phyloP scores from a whole-genome alignment of 225 moss, liverwort and hornwort genomes.

The Sphagnum contortum region DNA sequence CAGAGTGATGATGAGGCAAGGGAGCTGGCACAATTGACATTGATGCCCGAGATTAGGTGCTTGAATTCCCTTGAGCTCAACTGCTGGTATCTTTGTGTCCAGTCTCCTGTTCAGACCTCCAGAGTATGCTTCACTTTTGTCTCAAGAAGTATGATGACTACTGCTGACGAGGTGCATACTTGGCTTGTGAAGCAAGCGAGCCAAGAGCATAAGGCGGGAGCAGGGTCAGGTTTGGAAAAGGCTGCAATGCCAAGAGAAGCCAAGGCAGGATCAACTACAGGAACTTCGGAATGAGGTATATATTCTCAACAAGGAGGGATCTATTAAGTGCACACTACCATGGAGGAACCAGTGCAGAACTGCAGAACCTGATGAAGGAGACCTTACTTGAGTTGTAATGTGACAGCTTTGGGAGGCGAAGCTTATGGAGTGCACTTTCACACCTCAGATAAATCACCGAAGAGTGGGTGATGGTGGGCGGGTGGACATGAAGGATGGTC shows the following conservation, averaged over 20 bases:
- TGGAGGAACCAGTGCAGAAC: background rate
- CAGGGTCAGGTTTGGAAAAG: slow-evolving; percentile 74
- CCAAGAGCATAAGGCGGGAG: slow-evolving; percentile 54
- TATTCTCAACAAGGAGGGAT: too few species aligned
- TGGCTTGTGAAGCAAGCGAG: slow-evolving; percentile 74
- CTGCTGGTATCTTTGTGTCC: too few species aligned
- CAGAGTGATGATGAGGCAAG: slow-evolving; percentile 57
- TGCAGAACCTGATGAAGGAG: background rate
- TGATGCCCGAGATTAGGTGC: slow-evolving; percentile 80
- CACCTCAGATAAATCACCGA: slow-evolving; percentile 76
- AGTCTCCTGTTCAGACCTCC: too few species aligned
- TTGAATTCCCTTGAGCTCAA: background rate
- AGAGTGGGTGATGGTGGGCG: slow-evolving; percentile 18
- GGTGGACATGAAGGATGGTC: slow-evolving; percentile 27
- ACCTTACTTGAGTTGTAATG: background rate
- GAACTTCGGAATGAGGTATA: slow-evolving; percentile 82
- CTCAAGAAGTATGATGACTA: too few species aligned
- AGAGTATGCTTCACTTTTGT: too few species aligned
- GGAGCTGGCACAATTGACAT: slow-evolving; percentile 66
- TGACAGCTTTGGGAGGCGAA: slow-evolving; percentile 79
- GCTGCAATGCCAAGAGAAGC: slow-evolving; percentile 56
- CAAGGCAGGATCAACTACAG: slow-evolving; percentile 74
- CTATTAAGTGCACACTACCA: background rate
- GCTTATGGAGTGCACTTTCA: slow-evolving; percentile 96
- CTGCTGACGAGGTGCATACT: slow-evolving; percentile 7